A percentile compares a stretch with the other conserved stretches of the same genome.
These are phyloP conservation scores for Zymoseptoria brevis DNA, from an alignment of 2,329 filamentous ascomycete species.

Conservation along the genomic window DNA sequence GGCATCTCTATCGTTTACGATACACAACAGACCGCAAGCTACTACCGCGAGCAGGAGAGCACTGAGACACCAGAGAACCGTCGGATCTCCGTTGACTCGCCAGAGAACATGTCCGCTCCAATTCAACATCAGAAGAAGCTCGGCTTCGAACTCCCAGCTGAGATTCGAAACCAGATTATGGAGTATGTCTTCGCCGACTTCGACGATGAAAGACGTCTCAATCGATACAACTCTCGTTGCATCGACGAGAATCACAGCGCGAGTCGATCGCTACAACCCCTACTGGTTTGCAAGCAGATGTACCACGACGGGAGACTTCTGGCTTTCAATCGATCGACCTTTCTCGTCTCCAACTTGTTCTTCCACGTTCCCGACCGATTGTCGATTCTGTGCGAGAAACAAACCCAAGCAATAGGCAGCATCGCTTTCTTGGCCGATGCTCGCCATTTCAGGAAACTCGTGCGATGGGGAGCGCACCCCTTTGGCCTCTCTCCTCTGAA, in stretches of 20 bases:
- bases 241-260: constrained; percentile 26
- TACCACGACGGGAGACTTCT: constrained; percentile 29
- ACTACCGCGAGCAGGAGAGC: neutral
- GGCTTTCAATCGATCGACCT: constrained; percentile 31
- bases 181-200: constrained; percentile 22
- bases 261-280: constrained; percentile 24
- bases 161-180: constrained; percentile 31
- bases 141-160: constrained; percentile 25
- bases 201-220: constrained; percentile 6
- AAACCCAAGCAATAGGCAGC: constrained; percentile 27
- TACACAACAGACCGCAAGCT: neutral
- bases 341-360: constrained; percentile 31
- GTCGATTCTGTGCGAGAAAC: constrained; percentile 18
- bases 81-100: neutral
- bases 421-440: constrained; percentile 27
- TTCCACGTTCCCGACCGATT: constrained; percentile 24
- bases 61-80: neutral
- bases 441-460: constrained; percentile 26
- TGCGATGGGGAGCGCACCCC: constrained; percentile 27
- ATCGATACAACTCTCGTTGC: constrained; percentile 10
- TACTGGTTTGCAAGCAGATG: constrained; percentile 34
- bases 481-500: constrained; percentile 26
- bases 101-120: neutral
- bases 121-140: neutral
- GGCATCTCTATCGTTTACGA: neutral